Evolutionary conservation across 495 filamentous ascomycete species (phyloP).

Genomic region (Podospora didyma): DNA sequence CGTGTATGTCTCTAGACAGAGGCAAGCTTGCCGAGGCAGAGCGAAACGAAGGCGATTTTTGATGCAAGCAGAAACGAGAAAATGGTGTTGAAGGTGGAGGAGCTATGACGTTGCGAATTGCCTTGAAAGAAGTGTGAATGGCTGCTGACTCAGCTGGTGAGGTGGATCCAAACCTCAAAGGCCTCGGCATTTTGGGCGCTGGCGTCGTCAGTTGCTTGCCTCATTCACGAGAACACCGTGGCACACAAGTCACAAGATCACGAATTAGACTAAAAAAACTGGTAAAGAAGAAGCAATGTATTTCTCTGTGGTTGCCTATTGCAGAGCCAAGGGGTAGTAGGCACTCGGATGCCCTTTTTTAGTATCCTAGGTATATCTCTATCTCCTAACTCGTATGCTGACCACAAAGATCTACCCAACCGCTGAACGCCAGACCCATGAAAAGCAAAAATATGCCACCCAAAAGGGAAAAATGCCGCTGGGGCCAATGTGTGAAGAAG

Average conservation of each 20-base stretch:
- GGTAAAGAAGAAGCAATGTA: not conserved
- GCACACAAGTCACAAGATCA: too few relatives aligned
- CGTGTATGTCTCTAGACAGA: too few relatives aligned
- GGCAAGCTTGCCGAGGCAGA: too few relatives aligned
- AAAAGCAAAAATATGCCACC: not conserved
- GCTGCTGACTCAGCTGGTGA: too few relatives aligned
- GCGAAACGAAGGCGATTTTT: not conserved
- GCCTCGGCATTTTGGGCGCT: too few relatives aligned
- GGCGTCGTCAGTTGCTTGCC: too few relatives aligned
- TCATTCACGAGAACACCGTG: too few relatives aligned
- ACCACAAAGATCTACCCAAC: not conserved
- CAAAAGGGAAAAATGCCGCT: not conserved
- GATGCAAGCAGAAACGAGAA: not conserved
- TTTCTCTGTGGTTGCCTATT: not conserved
- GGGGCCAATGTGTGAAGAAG: not conserved
- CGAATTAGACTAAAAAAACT: not conserved
- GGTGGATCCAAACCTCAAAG: too few relatives aligned
- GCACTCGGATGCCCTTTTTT: not conserved
- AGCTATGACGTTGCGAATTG: slow-evolving; percentile 13
- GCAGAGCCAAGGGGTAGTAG: not conserved
- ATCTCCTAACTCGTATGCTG: not conserved
- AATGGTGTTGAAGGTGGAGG: not conserved
- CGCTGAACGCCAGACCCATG: not conserved
- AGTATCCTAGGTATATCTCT: not conserved
- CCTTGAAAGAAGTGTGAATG: not conserved